Evolutionary conservation across 2,329 filamentous ascomycete genomes (phyloP), one percentile per base, ranked within the genome.

Genomic region (Plenodomus lindquistii): DNA sequence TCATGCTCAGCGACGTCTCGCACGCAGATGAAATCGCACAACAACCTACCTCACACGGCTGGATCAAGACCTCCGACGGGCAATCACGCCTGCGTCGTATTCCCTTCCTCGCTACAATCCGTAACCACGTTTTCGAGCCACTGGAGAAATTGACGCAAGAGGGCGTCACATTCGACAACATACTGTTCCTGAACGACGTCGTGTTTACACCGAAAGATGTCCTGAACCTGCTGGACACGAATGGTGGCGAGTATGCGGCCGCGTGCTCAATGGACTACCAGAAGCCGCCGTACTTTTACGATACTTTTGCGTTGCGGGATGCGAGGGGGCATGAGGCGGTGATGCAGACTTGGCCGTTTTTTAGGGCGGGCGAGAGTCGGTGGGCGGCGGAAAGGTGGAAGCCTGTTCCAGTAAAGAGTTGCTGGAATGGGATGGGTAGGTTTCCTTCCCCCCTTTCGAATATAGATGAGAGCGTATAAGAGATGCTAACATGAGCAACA

Each of bases 161-260:
- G 43, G 84, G 83, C 3, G 67, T 58, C 40, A 43, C 48, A 15
- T 85, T 85, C 60, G 83, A 85, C 56, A 81, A 77, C 59, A 74
- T 87, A 16, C 66, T 87, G 18, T 86, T 85, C 60, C 65, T 87
- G 34, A 86, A 86, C 54, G 84, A 86, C 59, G 82, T 86, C 15
- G 76, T 85, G 1, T 86, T 86, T 57, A 79, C 77, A 58, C 76
- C 78, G 6, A 73, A 81, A 29, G 83, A 86, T 62, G 77, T 85
- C 1, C 67, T 81, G 44, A 77, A 72, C 11, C 69, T 87, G 2
- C 74, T 86, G 37, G 72, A 78, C 47, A 87, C 84, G 5, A 80
- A 82, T 35, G 74, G 74, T 19, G 83, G 83, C 15, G 66, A 80
- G 17, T 87, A 85, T 56, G 83, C 81, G 17, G 83, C 84, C 6